These are phyloP conservation scores for Argentina anserina DNA, from an alignment of 306 rosid species.

Conservation along the genomic window DNA sequence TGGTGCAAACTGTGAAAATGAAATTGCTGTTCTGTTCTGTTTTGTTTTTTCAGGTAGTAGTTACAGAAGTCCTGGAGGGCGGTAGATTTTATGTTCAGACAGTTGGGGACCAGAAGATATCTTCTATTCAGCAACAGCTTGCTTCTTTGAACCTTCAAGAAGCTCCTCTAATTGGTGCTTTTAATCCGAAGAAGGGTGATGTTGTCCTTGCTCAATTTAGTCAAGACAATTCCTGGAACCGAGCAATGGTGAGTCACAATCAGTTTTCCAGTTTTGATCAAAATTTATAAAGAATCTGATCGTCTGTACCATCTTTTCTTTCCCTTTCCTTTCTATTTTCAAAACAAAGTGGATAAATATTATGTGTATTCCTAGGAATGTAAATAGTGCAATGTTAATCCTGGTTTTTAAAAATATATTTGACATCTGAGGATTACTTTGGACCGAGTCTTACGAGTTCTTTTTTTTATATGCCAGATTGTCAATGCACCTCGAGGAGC, in stretches of 20 bases:
- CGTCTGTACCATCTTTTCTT: background rate
- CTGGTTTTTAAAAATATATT: background rate
- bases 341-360: no score
- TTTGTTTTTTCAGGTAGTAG: constrained; percentile 54
- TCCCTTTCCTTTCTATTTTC: background rate
- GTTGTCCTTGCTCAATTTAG: constrained; percentile 79
- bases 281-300: background rate
- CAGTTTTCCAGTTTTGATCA: background rate
- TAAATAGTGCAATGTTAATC: no score
- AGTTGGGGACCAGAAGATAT: constrained; percentile 79
- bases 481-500: constrained; percentile 87
- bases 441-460: background rate
- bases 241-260: constrained; percentile 80
- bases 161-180: constrained; percentile 81
- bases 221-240: constrained; percentile 82
- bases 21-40: constrained; percentile 14
- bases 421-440: background rate
- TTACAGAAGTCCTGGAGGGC: constrained; percentile 85
- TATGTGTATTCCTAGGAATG: no score
- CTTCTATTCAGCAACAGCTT: constrained; percentile 81
- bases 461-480: constrained; percentile 47
- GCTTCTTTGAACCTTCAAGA: constrained; percentile 84
- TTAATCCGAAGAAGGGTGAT: constrained; percentile 93
- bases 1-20: constrained; percentile 19
- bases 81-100: constrained; percentile 89